phyloP scores from a whole-genome alignment of 768 basidiomycete species.

The Tricholomella constricta region DNA sequence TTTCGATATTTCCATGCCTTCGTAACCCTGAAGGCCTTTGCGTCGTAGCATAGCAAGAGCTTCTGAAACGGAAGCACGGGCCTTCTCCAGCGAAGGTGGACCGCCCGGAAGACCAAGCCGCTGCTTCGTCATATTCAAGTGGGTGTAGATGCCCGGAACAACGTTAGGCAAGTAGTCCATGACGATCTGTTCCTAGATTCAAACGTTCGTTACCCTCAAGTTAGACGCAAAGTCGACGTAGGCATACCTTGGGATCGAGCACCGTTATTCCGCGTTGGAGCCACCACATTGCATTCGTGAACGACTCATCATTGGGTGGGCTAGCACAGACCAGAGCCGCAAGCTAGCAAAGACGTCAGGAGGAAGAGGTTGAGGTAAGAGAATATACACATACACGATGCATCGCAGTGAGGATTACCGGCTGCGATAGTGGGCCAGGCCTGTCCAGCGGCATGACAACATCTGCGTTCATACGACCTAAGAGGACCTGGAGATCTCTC shows the following conservation, averaged over 20 bases:
- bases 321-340: conserved; percentile 75
- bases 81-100: conserved; percentile 65
- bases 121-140: conserved; percentile 78
- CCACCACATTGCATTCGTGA: conserved; percentile 88
- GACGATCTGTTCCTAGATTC: conserved; percentile 71
- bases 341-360: conserved; percentile 46
- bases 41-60: conserved; percentile 71
- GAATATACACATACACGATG: conserved; percentile 61
- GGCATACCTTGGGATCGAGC: conserved; percentile 69
- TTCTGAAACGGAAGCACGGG: conserved; percentile 64
- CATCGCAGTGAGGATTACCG: conserved; percentile 80
- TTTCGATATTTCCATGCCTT: conserved; percentile 19
- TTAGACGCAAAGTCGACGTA: conserved; percentile 9
- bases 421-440: conserved; percentile 73
- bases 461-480: conserved; percentile 76
- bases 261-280: conserved; percentile 72
- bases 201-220: neutral
- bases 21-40: conserved; percentile 33
- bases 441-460: conserved; percentile 78
- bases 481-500: conserved; percentile 71
- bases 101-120: conserved; percentile 75
- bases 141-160: conserved; percentile 75
- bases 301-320: conserved; percentile 74
- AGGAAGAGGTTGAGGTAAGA: neutral
- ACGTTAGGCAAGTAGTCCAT: conserved; percentile 82